Base-by-base conservation (phyloP, 495 filamentous ascomycete species). In the Amphirosellinia nigrospora region DNA sequence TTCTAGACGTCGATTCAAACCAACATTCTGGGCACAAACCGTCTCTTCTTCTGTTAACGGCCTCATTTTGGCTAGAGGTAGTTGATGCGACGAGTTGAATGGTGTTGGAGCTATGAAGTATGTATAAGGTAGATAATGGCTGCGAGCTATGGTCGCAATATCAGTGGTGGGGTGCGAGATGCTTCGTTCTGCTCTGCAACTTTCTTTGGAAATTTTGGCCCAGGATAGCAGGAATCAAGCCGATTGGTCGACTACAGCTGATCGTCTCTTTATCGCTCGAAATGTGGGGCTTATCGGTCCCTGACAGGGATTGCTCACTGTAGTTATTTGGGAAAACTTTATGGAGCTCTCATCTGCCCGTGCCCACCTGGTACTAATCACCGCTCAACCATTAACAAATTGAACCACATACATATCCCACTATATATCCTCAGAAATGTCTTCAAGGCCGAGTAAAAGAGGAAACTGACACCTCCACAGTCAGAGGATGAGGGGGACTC, bases 11-110 rank as follows among this genome's bases (percentile, higher is more conserved):
- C 41, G 15, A 34, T n/a, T 9, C 21, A 13, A 5, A 1, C 32
- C 9, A 19, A 34, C 48, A n/a, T 19, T 39, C 30, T 41, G 0
- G 28, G 7, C 9, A 62, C 69, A 5, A 23, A 71, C 69, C 23
- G 89, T 91, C 74, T 94, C 92, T 73, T 82, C 75, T 76, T 94
- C 91, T 21, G 92, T 93, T 64, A 94, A 86, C 43, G 89, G 86
- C 66, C 92, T 86, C 92, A 94, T 94, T 23, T 64, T 82, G 74
- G 11, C 34, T 30, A n/a, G 19, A 3, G 6, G 32, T 19, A 9
- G 36, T 23, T 19, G 34, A n/a, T 21, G 23, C 28, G 38, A 64
- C 23, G 28, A 58, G 48, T 23, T 55, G 23, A 62, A 8, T 39
- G 15, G 5, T 34, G 66, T 50, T 61, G 13, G 41, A 19, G 30